Evolutionary conservation across 2,329 filamentous ascomycete genomes (phyloP).

Genomic region (Colletotrichum sp.): DNA sequence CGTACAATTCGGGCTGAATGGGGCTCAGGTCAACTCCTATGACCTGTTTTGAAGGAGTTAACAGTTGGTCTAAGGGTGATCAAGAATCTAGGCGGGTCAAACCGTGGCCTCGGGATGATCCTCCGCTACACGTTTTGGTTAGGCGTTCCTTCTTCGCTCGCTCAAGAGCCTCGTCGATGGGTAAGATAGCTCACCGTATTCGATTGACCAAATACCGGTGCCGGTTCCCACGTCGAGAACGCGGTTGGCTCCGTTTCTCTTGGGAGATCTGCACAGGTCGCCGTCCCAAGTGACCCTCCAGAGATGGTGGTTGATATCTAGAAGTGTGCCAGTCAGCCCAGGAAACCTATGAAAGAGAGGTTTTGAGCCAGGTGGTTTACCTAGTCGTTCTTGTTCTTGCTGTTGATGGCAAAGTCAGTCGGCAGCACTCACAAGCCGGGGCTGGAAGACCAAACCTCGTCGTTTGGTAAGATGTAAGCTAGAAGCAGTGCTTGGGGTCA

Average conservation of each 20-base stretch:
- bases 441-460: slow-evolving; percentile 18
- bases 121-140: slow-evolving; percentile 23
- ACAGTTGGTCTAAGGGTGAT: slow-evolving; percentile 2
- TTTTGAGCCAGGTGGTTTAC: not conserved
- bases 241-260: slow-evolving; percentile 21
- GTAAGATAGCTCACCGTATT: not conserved
- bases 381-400: slow-evolving; percentile 30
- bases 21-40: slow-evolving; percentile 37
- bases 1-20: slow-evolving; percentile 34
- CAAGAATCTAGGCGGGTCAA: not conserved
- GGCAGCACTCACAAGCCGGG: too few relatives aligned
- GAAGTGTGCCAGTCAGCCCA: not conserved
- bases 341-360: too few relatives aligned
- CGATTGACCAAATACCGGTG: slow-evolving; percentile 16
- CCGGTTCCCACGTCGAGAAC: slow-evolving; percentile 22
- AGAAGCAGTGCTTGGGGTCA: not conserved
- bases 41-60: not conserved
- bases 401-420: not conserved
- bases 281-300: slow-evolving; percentile 34
- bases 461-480: slow-evolving; percentile 31
- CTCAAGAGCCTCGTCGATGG: too few relatives aligned
- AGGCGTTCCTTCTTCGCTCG: not conserved
- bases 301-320: slow-evolving; percentile 41
- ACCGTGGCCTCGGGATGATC: slow-evolving; percentile 30
- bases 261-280: slow-evolving; percentile 32